Conservation (phyloP, 2,329 filamentous ascomycete species). For the Claviceps spartinae region DNA sequence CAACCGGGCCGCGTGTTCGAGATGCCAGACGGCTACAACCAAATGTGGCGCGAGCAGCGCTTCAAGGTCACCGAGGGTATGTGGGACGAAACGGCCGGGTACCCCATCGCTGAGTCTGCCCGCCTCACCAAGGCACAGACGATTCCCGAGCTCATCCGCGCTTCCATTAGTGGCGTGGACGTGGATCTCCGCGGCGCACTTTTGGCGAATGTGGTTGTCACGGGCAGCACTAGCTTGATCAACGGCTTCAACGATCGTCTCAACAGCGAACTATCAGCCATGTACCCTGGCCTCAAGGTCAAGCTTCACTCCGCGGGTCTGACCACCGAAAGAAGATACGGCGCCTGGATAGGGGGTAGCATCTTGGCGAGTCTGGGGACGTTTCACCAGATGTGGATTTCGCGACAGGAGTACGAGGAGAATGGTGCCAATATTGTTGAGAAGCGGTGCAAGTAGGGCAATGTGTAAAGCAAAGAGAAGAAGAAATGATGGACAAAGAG, state of each 20-base stretch:
- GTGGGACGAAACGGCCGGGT: conserved; percentile 73
- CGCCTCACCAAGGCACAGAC: conserved; percentile 59
- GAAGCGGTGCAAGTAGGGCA: conserved; percentile 75
- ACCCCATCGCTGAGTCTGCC: conserved; percentile 32
- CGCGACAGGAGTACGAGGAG: conserved; percentile 93
- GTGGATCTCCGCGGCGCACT: conserved; percentile 76
- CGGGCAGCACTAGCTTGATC: conserved; percentile 73
- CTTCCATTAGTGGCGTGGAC: conserved; percentile 66
- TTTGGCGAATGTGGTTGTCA: conserved; percentile 83
- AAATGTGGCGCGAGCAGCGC: conserved; percentile 81
- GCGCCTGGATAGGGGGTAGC: conserved; percentile 91
- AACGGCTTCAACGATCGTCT: conserved; percentile 88
- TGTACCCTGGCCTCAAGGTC: conserved; percentile 77
- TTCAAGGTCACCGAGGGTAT: conserved; percentile 78
- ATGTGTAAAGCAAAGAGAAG: neutral
- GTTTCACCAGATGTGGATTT: conserved; percentile 99
- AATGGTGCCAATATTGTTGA: conserved; percentile 83
- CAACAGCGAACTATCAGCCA: conserved; percentile 64
- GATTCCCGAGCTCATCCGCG: conserved; percentile 69
- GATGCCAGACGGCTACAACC: conserved; percentile 93
- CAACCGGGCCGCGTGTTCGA: conserved; percentile 82
- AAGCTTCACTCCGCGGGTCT: conserved; percentile 79
- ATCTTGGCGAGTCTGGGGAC: conserved; percentile 90
- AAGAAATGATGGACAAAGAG: neutral
- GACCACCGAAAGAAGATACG: conserved; percentile 79